Evolutionary conservation across 1,139 yeast genomes (phyloP).

Genomic region (Yamadazyma taylorii): DNA sequence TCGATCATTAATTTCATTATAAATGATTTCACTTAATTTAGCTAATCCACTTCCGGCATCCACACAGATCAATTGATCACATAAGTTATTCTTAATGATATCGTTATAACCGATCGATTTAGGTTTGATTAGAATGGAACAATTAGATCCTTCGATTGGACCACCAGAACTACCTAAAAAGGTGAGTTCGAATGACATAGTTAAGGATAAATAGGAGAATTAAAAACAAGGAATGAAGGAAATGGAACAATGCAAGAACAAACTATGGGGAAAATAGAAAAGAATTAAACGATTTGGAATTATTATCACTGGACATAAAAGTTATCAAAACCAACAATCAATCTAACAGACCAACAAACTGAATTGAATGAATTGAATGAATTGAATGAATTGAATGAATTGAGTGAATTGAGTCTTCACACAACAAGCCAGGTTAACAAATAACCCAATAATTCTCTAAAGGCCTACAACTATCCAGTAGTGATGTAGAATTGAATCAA

Average conservation of each 20-base stretch:
- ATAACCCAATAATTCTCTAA: too few relatives aligned
- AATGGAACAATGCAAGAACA: not conserved
- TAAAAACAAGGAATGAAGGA: too few relatives aligned
- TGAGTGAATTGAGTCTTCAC: too few relatives aligned
- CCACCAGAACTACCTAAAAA: constrained; percentile 80
- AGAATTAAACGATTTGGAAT: too few relatives aligned
- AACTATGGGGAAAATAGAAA: not conserved
- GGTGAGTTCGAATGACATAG: constrained; percentile 40
- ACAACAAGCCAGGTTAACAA: too few relatives aligned
- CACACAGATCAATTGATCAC: constrained; percentile 52
- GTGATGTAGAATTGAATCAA: too few relatives aligned
- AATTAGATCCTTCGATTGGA: constrained; percentile 66
- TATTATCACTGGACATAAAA: too few relatives aligned
- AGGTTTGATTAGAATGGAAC: constrained; percentile 67
- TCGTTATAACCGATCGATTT: constrained; percentile 35
- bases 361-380: too few relatives aligned
- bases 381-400: not conserved
- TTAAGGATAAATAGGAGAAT: too few relatives aligned
- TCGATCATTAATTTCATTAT: constrained; percentile 19
- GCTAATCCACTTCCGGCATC: constrained; percentile 82
- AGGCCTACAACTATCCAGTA: too few relatives aligned
- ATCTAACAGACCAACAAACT: too few relatives aligned
- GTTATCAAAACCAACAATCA: too few relatives aligned
- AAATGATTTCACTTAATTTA: constrained; percentile 53
- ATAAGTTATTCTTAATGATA: constrained; percentile 25